Conservation (phyloP, 768 basidiomycete species). For the Rhizopogon vesiculosus region DNA sequence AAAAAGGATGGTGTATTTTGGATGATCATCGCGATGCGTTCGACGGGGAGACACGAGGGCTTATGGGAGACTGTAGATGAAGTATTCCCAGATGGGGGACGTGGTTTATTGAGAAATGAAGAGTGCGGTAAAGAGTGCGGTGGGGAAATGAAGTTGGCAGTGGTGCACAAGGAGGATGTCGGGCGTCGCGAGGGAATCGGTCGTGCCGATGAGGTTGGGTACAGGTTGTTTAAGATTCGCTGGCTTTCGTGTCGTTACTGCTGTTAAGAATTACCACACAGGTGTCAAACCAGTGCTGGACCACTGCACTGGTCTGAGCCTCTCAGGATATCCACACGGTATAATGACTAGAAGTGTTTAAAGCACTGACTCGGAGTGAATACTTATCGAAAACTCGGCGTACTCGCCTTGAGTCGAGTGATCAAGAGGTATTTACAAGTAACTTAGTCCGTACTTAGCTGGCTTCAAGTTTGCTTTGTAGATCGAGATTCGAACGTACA, state of each 20-base stretch:
- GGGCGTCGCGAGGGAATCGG: constrained; percentile 52
- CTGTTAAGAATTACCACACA: neutral
- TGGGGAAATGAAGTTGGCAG: constrained; percentile 31
- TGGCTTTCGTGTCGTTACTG: constrained; percentile 36
- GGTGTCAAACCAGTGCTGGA: no score
- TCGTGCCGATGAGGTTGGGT: constrained; percentile 65
- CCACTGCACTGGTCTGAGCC: no score
- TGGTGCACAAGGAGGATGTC: constrained; percentile 44
- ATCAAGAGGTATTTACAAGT: no score
- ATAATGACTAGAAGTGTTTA: no score
- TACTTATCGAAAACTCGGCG: no score
- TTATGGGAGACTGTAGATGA: constrained; percentile 52
- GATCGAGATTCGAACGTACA: no score
- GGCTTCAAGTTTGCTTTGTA: no score
- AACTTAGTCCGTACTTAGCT: no score
- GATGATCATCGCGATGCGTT: constrained; percentile 68
- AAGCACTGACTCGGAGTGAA: no score
- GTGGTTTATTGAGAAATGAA: neutral
- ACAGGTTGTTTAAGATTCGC: constrained; percentile 67
- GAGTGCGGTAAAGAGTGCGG: neutral
- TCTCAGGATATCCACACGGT: no score
- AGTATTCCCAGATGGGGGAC: constrained; percentile 35
- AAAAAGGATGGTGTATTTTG: constrained; percentile 52
- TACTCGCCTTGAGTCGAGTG: no score
- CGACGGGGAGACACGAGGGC: constrained; percentile 57